Conservation (phyloP, 1,139 yeast species). For the Hansenula anomala region DNA sequence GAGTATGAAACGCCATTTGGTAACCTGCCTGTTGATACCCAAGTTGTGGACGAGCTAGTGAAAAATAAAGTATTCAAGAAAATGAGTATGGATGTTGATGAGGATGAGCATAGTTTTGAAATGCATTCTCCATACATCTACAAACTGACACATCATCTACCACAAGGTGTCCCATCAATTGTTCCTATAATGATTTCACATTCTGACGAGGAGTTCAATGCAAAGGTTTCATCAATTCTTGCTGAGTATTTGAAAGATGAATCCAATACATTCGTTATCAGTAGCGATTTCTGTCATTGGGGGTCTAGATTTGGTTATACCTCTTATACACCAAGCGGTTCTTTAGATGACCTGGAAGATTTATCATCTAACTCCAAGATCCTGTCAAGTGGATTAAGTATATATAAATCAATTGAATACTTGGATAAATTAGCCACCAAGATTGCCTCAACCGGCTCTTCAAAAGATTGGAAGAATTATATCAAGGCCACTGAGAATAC, state of each 20-base stretch:
- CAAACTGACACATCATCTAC: conserved; percentile 33
- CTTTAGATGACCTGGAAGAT: conserved; percentile 17
- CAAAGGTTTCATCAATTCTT: conserved; percentile 43
- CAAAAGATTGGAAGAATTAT: conserved; percentile 55
- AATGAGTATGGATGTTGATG: conserved; percentile 63
- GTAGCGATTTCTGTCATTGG: conserved; percentile 98
- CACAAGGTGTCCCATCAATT: conserved; percentile 45
- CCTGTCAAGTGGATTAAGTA: conserved; percentile 33
- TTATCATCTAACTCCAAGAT: conserved; percentile 18
- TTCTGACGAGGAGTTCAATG: conserved; percentile 41
- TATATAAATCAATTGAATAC: conserved; percentile 66
- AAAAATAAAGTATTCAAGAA: conserved; percentile 37
- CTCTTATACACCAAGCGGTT: conserved; percentile 39
- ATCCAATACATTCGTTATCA: conserved; percentile 66
- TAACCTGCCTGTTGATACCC: conserved; percentile 56
- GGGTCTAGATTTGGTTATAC: conserved; percentile 76
- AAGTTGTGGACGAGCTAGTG: conserved; percentile 32
- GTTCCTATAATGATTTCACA: conserved; percentile 82
- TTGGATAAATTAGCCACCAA: conserved; percentile 70
- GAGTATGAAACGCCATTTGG: conserved; percentile 83
- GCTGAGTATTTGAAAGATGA: conserved; percentile 51
- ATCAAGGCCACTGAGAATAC: conserved; percentile 74
- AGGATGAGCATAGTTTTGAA: conserved; percentile 89
- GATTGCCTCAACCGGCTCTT: conserved; percentile 49
- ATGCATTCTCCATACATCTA: conserved; percentile 86